A percentile compares a stretch with the other conserved stretches of the same genome.
Evolutionary conservation across 2,329 filamentous ascomycete species (phyloP).

Genomic region (Hypoxylon rubiginosum): DNA sequence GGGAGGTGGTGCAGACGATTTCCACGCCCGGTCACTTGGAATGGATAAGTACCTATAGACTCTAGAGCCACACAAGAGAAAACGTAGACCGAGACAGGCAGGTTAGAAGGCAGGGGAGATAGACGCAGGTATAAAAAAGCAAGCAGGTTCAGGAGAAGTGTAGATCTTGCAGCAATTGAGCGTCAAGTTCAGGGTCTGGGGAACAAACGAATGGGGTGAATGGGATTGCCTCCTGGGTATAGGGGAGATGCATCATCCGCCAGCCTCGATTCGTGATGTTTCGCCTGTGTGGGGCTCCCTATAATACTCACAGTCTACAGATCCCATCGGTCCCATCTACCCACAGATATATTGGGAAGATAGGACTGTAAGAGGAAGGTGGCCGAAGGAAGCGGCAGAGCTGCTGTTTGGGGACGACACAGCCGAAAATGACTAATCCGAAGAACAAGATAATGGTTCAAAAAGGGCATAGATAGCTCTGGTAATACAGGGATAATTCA

Average conservation of each 20-base stretch:
- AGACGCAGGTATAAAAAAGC: constrained; percentile 3
- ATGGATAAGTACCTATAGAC: constrained; percentile 1
- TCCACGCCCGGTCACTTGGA: constrained; percentile 6
- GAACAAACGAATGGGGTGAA: constrained; percentile 14
- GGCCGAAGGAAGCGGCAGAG: constrained; percentile 37
- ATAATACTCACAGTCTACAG: constrained; percentile 29
- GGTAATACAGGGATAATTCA: constrained; percentile 25
- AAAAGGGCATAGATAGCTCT: constrained; percentile 22
- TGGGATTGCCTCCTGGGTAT: constrained; percentile 3
- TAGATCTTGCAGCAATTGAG: constrained; percentile 25
- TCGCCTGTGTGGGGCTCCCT: constrained; percentile 32
- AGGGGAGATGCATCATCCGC: constrained; percentile 23
- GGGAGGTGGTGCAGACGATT: constrained; percentile 5
- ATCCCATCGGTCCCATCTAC: constrained; percentile 13
- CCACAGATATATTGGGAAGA: constrained; percentile 17
- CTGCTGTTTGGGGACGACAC: constrained; percentile 39
- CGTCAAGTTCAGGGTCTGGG: constrained; percentile 14
- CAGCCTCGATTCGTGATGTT: constrained; percentile 37
- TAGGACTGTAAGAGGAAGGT: constrained; percentile 47
- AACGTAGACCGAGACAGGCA: constrained; percentile 33
- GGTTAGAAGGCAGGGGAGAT: constrained; percentile 9
- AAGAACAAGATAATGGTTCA: constrained; percentile 17
- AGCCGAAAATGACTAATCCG: constrained; percentile 39
- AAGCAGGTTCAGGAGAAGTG: constrained; percentile 2
- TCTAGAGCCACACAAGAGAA: constrained; percentile 13